Percentiles rank a stretch among this genome's conserved stretches.
Evolutionary conservation across 2,329 filamentous ascomycete species (phyloP).

Genomic region (Podosphaera xanthii): DNA sequence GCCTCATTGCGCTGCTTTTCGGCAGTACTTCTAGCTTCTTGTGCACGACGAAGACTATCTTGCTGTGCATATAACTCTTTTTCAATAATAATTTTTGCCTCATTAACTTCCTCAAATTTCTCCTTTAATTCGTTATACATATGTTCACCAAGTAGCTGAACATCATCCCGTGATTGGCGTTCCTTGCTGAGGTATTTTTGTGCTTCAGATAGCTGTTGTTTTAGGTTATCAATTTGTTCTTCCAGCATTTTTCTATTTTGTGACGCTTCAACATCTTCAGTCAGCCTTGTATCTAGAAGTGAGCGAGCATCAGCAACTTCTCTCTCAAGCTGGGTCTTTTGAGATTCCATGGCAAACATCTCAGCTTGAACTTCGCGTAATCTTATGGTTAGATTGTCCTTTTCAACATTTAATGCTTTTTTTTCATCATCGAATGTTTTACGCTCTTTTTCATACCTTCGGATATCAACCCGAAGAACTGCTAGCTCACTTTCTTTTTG

Average conservation of each 20-base stretch:
- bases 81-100: conserved; percentile 90
- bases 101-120: conserved; percentile 69
- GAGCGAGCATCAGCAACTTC: conserved; percentile 76
- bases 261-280: conserved; percentile 67
- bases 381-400: conserved; percentile 52
- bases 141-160: conserved; percentile 74
- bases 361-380: conserved; percentile 75
- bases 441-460: conserved; percentile 61
- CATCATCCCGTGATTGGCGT: conserved; percentile 81
- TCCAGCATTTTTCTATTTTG: conserved; percentile 67
- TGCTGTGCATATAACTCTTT: conserved; percentile 95
- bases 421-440: conserved; percentile 60
- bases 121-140: conserved; percentile 63
- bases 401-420: conserved; percentile 44
- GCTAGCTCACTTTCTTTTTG: conserved; percentile 86
- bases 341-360: conserved; percentile 63
- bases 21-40: conserved; percentile 54
- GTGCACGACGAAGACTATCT: conserved; percentile 67
- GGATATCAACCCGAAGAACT: conserved; percentile 64
- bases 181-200: conserved; percentile 81
- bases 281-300: conserved; percentile 68
- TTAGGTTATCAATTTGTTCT: conserved; percentile 68
- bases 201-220: conserved; percentile 60
- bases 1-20: conserved; percentile 81
- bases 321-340: conserved; percentile 63